phyloP scores from a whole-genome alignment of 2,329 filamentous ascomycete species.

The Talaromyces sp. region DNA sequence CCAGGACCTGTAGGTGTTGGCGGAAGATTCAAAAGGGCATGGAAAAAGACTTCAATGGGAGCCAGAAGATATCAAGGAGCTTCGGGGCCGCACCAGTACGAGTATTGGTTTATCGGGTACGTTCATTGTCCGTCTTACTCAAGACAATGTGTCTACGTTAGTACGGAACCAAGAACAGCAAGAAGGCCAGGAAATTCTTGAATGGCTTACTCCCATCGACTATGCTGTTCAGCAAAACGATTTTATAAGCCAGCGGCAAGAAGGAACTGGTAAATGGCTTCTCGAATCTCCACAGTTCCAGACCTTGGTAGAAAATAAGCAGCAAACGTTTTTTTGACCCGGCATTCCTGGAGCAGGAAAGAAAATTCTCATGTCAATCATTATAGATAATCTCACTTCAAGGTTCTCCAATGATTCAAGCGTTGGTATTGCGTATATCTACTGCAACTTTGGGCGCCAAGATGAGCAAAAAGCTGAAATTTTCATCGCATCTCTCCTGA shows the following conservation, averaged over 20 bases:
- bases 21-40: too few species aligned
- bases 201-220: constrained; percentile 9
- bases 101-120: too few species aligned
- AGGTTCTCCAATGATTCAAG: not conserved
- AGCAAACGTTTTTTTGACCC: not conserved
- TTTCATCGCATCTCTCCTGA: not conserved
- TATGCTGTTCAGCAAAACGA: not conserved
- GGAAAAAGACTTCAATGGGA: too few species aligned
- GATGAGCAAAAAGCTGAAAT: not conserved
- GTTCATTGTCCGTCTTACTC: too few species aligned
- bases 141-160: too few species aligned
- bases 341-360: not conserved
- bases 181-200: constrained; percentile 5
- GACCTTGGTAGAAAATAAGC: not conserved
- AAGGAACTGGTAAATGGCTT: not conserved
- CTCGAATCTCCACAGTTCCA: not conserved
- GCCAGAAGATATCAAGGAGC: too few species aligned
- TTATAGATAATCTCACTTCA: not conserved
- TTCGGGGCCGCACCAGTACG: too few species aligned
- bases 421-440: not conserved
- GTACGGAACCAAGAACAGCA: too few species aligned
- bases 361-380: not conserved
- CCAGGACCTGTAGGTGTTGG: too few species aligned
- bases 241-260: not conserved
- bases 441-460: not conserved